Base-by-base conservation (phyloP, 2,329 filamentous ascomycete species). In the Polytolypa hystricis region DNA sequence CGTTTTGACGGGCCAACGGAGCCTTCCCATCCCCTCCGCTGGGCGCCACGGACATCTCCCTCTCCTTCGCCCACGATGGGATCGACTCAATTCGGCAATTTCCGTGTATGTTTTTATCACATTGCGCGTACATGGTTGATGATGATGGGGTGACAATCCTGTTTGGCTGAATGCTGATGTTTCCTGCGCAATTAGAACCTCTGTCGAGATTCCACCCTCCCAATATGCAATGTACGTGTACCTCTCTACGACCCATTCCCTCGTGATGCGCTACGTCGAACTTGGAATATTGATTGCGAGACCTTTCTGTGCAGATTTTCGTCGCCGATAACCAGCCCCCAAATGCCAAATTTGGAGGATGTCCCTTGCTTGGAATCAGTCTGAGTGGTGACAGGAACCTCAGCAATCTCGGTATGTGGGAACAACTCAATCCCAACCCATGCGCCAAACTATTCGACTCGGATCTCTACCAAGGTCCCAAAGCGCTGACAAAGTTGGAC, bases 321-420 rank as follows among this genome's bases (percentile, higher is more conserved):
- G 67, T 71, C 46, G 49, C 65, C 48, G 58, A 61, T 50, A 67
- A 79, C 61, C 67, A 74, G 59, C 76, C 79, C 53, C 64, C 46
- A 62, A 78, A 56, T 51, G 58, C 42, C 69, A 77, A 74, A 43
- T 76, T 64, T 50, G 74, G 67, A 42, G 82, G 82, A 45, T 96
- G 89, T 60, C 61, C 77, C 40, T 66, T 96, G 47, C 71, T 50
- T 18, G 89, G 89, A 45, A 91, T 96, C 48, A 52, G 71, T 6
- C 64, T 95, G 45, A 75, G 76, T 47, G 68, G 69, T 49, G 74
- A 65, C 37, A 67, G 72, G 45, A 64, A 81, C 50, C 65, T 98
- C 26, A 82, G 79, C 23, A 98, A 98, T 55, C 58, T 98, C 47
- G 91, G 82, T 84, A 62, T 51, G n/a, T n/a, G n/a, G 75, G 66